Base-by-base conservation (phyloP, 225 moss, liverwort and hornwort species). In the Anthoceros angustus region DNA sequence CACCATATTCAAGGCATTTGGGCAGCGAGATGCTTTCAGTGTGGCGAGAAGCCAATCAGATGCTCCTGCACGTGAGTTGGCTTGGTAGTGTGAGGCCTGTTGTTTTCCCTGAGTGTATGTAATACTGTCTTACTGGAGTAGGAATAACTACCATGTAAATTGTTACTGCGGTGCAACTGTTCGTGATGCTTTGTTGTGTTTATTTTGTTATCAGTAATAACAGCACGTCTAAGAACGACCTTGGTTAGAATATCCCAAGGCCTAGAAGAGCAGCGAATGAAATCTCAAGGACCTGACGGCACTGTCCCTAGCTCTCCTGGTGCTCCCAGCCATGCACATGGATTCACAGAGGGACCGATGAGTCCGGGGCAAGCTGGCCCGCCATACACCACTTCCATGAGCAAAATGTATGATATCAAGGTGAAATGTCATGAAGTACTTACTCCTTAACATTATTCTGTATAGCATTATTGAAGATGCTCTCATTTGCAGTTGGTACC, bases 201-300 rank as follows among this genome's bases (percentile, higher is more conserved):
- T 41, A 68, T 63, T 45, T 42, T 67, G n/a, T 49, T 9, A 20
- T 62, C 74, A 86, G 82, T 86, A 76, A 68, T 86, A 62, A 73
- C 95, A 60, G 74, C 83, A 69, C 80, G 91, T 73, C 77, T 98
- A 64, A 91, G 95, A 70, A 66, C 82, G 23, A 79, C 86, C 67
- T 80, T 98, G 65, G 64, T 98, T 72, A 88, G 95, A 77, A 98
- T 98, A 74, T 91, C 95, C 26, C 88, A 87, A 87, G 88, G 82
- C 66, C 69, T 98, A 68, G 95, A 98, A 79, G 95, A 98, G 73
- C 95, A 98, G 77, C 88, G 91, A 46, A 63, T 92, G 67, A 92
- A 89, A 80, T 77, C 77, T 68, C 74, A 83, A 61, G 71, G 72
- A 68, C 67, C 68, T 68, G 67, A 71, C 65, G 65, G 70, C 60